phyloP scores from a whole-genome alignment of 176 grass and related monocot genomes.

The Phyllostachys edulis region DNA sequence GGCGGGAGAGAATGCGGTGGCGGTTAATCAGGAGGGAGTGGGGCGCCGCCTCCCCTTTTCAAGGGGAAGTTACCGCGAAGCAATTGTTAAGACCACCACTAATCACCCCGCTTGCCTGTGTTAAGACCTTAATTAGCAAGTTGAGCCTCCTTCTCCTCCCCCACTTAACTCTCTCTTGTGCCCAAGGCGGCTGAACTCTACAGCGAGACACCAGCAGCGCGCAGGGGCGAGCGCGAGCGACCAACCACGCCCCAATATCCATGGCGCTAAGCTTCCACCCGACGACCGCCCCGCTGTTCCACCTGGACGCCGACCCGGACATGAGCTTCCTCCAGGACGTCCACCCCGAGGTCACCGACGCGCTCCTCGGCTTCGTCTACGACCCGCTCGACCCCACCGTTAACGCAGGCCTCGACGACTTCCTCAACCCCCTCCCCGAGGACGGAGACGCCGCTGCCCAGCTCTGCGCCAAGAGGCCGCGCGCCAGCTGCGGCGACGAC shows the following conservation, averaged over 20 bases:
- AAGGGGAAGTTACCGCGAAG: slow-evolving; percentile 14
- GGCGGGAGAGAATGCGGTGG: slow-evolving; percentile 31
- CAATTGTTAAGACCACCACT: slow-evolving; percentile 28
- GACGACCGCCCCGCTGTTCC: slow-evolving; percentile 19
- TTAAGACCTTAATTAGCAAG: not conserved
- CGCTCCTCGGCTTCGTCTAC: slow-evolving; percentile 59
- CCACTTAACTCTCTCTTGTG: not conserved
- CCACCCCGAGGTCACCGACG: slow-evolving; percentile 49
- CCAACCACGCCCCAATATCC: not conserved
- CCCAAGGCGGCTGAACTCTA: slow-evolving; percentile 19
- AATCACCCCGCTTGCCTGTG: slow-evolving; percentile 29
- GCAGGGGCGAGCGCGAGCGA: not conserved
- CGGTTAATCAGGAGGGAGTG: slow-evolving; percentile 33
- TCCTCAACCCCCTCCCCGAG: slow-evolving; percentile 24
- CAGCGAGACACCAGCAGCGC: slow-evolving; percentile 13
- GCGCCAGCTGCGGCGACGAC: not conserved
- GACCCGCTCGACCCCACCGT: slow-evolving; percentile 43
- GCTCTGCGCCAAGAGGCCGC: slow-evolving; percentile 28
- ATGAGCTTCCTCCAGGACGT: slow-evolving; percentile 37
- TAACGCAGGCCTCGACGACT: slow-evolving; percentile 31
- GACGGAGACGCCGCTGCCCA: not conserved
- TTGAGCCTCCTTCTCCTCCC: not conserved
- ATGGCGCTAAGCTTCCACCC: slow-evolving; percentile 44
- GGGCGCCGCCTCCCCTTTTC: not conserved
- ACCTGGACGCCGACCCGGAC: not conserved